Base-by-base conservation (phyloP, 164 flowering plant species). In the Vitis cinerea region DNA sequence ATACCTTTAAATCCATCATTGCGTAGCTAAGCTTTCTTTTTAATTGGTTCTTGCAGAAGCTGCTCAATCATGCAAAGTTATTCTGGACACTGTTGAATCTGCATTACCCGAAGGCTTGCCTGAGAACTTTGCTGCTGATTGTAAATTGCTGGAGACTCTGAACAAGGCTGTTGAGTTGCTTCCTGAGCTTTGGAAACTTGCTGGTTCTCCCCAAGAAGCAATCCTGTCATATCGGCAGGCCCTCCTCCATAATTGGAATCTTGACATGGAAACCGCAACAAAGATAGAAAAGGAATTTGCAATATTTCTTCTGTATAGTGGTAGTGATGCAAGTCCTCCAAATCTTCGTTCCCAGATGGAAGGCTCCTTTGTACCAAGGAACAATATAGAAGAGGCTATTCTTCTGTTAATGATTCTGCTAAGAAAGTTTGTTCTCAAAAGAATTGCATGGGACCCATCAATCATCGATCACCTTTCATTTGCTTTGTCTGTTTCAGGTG, bases 331-430 rank as follows among this genome's bases (percentile, higher is more conserved):
- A 44, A 79, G 75, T 59, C 94, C 97, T 58, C 99, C 97, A 44
- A 87, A 81, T 74, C 89, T 95, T 27, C 88, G 90, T 13, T 86
- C 79, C 15, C 99, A 95, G 73, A 67, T 81, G 77, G 98, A 89
- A 56, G 84, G 84, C n/a, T 85, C 94, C 8, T 93, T 85, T 76
- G 82, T 89, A 37, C 98, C 97, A 9, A 83, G 82, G 76, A 91
- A 93, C 87, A 95, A 95, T 70, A 56, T 89, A 61, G 99, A 95
- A 80, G 98, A 95, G 71, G 94, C 98, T 13, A 53, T 88, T 74
- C 92, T 95, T 64, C 78, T 95, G 69, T 74, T 93, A 54, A 67
- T 90, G 72, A 80, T 93, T 72, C 69, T 93, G 29, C 75, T 95
- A 23, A 83, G 86, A 78, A 90, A 85, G 70, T 67, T 73, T 77